Evolutionary conservation across 768 basidiomycete species (phyloP), one percentile per base, ranked within the genome.

Genomic region (Psilocybe cyanescens): DNA sequence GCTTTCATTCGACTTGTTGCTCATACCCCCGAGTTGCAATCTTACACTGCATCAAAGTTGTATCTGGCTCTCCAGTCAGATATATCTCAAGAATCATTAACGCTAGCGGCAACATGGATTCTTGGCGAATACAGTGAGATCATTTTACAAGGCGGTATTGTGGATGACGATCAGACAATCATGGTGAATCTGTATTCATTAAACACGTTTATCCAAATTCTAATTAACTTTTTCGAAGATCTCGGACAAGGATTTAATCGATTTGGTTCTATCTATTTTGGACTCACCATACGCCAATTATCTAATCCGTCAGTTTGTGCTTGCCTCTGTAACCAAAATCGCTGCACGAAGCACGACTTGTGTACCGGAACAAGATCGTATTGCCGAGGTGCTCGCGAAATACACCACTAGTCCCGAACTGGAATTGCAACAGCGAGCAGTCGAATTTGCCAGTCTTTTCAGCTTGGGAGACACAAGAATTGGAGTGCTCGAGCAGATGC

Each of bases 401-500:
- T 97, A 91, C 70, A 89, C 92, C 14, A 90, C 91, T 1, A 96
- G 89, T 69, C 90, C 92, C 0, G 97, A 99, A 71, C 80, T 99
- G 16, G 97, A 99, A 74, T 79, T 97, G 39, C 97, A 99, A 73
- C 97, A 99, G 70, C 86, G 97, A 46, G 91, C 95, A 0, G 94
- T 99, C 12, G 97, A 99, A 74, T 99, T 95, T 74, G 92, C 91
- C 1, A 91, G 86, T 67, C 72, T 99, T 66, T 94, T 94, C 71
- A 86, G 82, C 30, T 76, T 94, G 7, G 89, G 89, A 4, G 87
- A 91, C n/a, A 77, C 92, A 19, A 82, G 86, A 61, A 81, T 83
- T 7, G 97, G 97, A 39, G 95, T 99, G 1, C 74, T 99, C 61
- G 97, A 99, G 78, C 86, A 95, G 58, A 99, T 99, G 97, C 97